phyloP scores from a whole-genome alignment of 176 grass and related monocot genomes.

The Musa beccarii region DNA sequence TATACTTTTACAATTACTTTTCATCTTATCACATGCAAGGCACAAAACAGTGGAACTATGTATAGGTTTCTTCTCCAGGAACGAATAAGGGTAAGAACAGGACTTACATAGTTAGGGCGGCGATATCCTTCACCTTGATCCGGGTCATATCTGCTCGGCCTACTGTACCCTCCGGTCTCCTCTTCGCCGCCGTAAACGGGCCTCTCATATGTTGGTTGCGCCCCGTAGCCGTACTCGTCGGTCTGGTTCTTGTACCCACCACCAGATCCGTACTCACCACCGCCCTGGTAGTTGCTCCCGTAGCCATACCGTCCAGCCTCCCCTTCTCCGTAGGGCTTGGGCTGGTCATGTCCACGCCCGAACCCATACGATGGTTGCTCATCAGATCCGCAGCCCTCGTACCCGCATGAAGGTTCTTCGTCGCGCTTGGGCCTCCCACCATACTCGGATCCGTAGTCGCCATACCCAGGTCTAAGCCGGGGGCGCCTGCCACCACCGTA shows the following conservation, averaged over 20 bases:
- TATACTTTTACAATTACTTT: too few relatives aligned
- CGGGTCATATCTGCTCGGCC: neutral
- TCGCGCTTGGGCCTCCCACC: neutral
- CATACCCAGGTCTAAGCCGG: constrained; percentile 3
- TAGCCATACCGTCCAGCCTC: constrained; percentile 17
- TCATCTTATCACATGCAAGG: too few relatives aligned
- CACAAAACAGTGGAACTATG: too few relatives aligned
- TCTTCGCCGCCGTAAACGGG: neutral
- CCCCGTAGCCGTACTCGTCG: constrained; percentile 27
- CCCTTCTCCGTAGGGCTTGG: constrained; percentile 18
- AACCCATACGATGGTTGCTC: too few relatives aligned
- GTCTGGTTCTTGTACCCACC: constrained; percentile 23
- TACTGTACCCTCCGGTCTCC: neutral
- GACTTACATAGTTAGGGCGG: neutral
- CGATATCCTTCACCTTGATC: constrained; percentile 12
- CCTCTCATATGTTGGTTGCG: constrained; percentile 12
- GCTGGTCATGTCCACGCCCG: too few relatives aligned
- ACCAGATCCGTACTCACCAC: constrained; percentile 25
- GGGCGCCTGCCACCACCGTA: constrained; percentile 5
- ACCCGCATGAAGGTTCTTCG: too few relatives aligned
- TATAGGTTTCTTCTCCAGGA: too few relatives aligned
- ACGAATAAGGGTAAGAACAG: neutral
- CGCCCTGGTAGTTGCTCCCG: constrained; percentile 21
- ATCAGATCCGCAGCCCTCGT: too few relatives aligned
- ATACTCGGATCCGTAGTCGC: neutral